These are phyloP conservation scores for Canna indica DNA, from an alignment of 176 grass and related monocot species.

Conservation along the genomic window DNA sequence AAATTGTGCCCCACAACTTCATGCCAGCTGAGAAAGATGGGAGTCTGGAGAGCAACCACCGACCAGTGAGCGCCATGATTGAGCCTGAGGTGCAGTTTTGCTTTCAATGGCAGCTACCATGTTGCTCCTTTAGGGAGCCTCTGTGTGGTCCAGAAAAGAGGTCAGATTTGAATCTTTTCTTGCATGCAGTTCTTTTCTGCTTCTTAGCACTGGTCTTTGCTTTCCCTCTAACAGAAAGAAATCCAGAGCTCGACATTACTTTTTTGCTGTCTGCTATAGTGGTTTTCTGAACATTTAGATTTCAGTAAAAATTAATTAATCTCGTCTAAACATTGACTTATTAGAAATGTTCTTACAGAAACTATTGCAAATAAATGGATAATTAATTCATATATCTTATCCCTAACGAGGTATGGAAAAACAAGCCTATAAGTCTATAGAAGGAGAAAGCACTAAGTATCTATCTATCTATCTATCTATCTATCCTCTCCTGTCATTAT, in stretches of 20 bases:
- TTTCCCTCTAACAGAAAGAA: not conserved
- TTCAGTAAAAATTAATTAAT: too few species aligned
- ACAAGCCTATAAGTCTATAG: too few species aligned
- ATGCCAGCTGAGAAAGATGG: not conserved
- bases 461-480: too few species aligned
- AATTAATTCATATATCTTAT: too few species aligned
- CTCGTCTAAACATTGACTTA: too few species aligned
- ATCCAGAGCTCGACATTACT: not conserved
- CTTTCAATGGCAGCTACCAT: not conserved
- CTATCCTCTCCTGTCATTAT: too few species aligned
- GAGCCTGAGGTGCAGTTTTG: not conserved
- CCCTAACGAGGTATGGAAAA: too few species aligned
- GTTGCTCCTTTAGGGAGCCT: not conserved
- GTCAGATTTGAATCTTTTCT: not conserved
- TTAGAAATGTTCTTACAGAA: too few species aligned
- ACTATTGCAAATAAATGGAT: too few species aligned
- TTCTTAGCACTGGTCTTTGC: not conserved
- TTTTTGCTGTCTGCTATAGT: not conserved
- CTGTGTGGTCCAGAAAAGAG: not conserved
- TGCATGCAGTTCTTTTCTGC: not conserved
- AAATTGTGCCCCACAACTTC: not conserved
- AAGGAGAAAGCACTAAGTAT: too few species aligned
- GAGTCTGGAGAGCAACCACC: not conserved
- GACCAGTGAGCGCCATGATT: conserved; percentile 1
- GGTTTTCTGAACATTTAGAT: too few species aligned